These are phyloP conservation scores for Jacaranda copaia DNA, from an alignment of 257 asterid genomes.

Conservation along the genomic window DNA sequence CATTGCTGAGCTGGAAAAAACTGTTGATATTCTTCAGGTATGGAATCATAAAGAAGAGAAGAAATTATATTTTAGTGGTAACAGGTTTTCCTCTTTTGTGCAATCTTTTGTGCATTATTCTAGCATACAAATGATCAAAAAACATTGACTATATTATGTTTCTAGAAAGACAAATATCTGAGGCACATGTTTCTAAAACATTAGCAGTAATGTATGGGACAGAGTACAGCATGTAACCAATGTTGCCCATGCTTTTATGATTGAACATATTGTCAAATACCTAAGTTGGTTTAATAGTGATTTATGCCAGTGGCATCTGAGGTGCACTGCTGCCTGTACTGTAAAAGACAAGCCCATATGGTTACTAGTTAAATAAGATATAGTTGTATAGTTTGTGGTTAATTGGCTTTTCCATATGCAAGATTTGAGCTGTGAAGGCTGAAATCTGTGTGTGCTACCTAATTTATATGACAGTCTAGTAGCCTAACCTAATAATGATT, in stretches of 20 bases:
- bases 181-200: no score
- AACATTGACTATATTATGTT: not conserved
- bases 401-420: not conserved
- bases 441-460: no score
- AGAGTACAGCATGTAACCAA: not conserved
- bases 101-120: not conserved
- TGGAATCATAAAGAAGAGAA: not conserved
- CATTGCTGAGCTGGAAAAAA: conserved; percentile 81
- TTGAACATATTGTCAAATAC: no score
- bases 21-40: conserved; percentile 75
- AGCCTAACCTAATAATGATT: not conserved
- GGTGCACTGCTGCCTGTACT: not conserved
- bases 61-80: not conserved
- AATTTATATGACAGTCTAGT: not conserved
- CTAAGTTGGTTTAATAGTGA: not conserved
- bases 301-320: not conserved
- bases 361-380: not conserved
- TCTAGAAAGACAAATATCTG: no score
- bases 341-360: not conserved
- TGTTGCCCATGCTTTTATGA: not conserved
- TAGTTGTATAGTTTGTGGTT: not conserved
- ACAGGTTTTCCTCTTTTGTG: not conserved
- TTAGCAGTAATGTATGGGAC: not conserved
- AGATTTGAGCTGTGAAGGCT: not conserved
- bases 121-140: not conserved